Percentiles rank a stretch among this genome's conserved stretches.
Evolutionary conservation across 1,284 basidiomycete genomes (phyloP).

Genomic region (Tilletiopsis washingtonensis): DNA sequence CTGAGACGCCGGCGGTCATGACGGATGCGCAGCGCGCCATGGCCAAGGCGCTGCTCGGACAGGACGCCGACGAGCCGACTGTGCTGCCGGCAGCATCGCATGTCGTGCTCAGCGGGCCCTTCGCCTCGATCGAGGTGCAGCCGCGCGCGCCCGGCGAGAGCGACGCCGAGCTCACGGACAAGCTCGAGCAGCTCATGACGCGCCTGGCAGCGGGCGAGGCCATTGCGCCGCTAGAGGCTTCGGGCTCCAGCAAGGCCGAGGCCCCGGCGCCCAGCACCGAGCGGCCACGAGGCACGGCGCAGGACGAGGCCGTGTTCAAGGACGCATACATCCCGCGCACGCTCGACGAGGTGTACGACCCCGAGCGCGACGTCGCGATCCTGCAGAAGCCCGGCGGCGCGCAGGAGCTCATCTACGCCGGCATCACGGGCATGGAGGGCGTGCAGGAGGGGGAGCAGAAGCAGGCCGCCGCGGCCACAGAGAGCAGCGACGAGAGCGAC

Average conservation of each 20-base stretch:
- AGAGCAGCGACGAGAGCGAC: slow-evolving; percentile 1
- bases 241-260: not conserved
- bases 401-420: slow-evolving; percentile 18
- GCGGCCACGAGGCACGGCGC: no score
- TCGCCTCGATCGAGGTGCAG: slow-evolving; percentile 4
- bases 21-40: not conserved
- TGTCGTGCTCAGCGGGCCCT: slow-evolving; percentile 9
- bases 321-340: slow-evolving; percentile 41
- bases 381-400: slow-evolving; percentile 11
- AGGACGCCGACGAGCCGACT: not conserved
- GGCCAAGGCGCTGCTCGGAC: slow-evolving; percentile 7
- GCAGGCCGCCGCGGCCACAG: not conserved
- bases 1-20: not conserved
- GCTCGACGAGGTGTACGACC: slow-evolving; percentile 42
- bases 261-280: not conserved
- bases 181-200: slow-evolving; percentile 21
- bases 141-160: slow-evolving; percentile 15
- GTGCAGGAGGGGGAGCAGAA: not conserved
- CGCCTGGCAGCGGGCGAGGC: not conserved
- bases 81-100: no score
- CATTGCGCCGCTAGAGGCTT: not conserved
- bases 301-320: slow-evolving; percentile 39
- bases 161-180: slow-evolving; percentile 22
- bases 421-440: slow-evolving; percentile 16
- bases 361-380: slow-evolving; percentile 36